Conservation (phyloP, 768 basidiomycete genomes). For the Rhodotorula babjevae region DNA sequence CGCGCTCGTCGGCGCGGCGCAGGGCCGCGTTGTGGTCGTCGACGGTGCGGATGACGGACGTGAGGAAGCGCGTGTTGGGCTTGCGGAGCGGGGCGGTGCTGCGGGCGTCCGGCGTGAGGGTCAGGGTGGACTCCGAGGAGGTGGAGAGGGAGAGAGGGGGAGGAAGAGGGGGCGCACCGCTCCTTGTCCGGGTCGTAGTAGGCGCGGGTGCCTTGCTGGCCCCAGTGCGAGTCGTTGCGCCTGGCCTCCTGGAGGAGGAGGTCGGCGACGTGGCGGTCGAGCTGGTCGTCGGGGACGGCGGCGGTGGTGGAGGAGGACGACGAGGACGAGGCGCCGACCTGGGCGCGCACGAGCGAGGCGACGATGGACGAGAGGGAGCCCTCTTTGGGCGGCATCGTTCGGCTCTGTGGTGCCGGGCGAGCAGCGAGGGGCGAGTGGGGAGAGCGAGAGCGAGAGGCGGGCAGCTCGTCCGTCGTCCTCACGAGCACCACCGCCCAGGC, state of each 20-base stretch:
- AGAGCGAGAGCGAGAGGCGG: no score
- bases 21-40: conserved; percentile 93
- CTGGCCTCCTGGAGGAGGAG: conserved; percentile 89
- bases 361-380: conserved; percentile 31
- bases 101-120: background rate
- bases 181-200: conserved; percentile 37
- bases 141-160: conserved; percentile 48
- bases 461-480: no score
- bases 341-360: conserved; percentile 26
- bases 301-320: no score
- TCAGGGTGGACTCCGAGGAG: conserved; percentile 46
- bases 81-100: conserved; percentile 55
- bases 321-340: conserved; percentile 4
- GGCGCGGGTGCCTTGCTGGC: conserved; percentile 50
- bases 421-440: no score
- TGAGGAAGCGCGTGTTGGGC: conserved; percentile 56
- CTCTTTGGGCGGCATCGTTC: conserved; percentile 1
- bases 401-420: no score
- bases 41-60: conserved; percentile 75
- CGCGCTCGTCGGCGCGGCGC: conserved; percentile 46
- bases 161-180: background rate
- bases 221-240: conserved; percentile 76
- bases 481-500: no score
- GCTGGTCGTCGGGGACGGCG: conserved; percentile 51
- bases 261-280: conserved; percentile 86